Conservation (phyloP, 1,284 basidiomycete species). For the Rhodotorula sp. region DNA sequence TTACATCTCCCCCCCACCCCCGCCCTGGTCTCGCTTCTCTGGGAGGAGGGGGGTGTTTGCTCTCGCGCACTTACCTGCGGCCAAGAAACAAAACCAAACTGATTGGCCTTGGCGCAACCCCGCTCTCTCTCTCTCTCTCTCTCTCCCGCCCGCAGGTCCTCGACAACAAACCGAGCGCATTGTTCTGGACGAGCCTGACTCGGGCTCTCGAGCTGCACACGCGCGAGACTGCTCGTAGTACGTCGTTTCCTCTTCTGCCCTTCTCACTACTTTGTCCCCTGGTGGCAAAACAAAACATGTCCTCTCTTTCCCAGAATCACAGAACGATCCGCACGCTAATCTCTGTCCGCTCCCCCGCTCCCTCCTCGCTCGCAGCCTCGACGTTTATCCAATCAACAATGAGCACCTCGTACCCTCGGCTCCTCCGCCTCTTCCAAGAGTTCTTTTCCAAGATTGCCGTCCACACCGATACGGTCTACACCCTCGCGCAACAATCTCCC, state of each 20-base stretch:
- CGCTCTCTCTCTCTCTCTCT: too few species aligned
- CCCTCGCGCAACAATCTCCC: constrained; percentile 78
- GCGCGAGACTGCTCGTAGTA: constrained; percentile 71
- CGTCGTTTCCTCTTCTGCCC: constrained; percentile 30
- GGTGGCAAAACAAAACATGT: too few species aligned
- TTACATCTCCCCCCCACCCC: too few species aligned
- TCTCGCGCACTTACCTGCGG: too few species aligned
- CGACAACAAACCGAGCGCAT: constrained; percentile 82
- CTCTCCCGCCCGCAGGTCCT: constrained; percentile 57
- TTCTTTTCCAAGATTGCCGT: constrained; percentile 93
- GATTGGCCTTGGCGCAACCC: too few species aligned
- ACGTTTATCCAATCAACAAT: constrained; percentile 83
- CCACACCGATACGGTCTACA: constrained; percentile 89
- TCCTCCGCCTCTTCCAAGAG: constrained; percentile 87
- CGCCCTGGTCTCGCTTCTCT: too few species aligned
- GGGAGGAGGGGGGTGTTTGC: too few species aligned
- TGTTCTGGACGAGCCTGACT: constrained; percentile 84
- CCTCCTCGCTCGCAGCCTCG: constrained; percentile 57
- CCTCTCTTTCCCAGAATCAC: too few species aligned
- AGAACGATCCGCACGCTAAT: too few species aligned
- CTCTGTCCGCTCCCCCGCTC: neutral
- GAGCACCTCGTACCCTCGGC: constrained; percentile 74
- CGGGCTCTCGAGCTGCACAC: constrained; percentile 74
- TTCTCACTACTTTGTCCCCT: too few species aligned
- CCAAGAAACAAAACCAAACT: too few species aligned